These are phyloP conservation scores for Camelina sativa DNA, from an alignment of 345 rosid species.

Conservation along the genomic window DNA sequence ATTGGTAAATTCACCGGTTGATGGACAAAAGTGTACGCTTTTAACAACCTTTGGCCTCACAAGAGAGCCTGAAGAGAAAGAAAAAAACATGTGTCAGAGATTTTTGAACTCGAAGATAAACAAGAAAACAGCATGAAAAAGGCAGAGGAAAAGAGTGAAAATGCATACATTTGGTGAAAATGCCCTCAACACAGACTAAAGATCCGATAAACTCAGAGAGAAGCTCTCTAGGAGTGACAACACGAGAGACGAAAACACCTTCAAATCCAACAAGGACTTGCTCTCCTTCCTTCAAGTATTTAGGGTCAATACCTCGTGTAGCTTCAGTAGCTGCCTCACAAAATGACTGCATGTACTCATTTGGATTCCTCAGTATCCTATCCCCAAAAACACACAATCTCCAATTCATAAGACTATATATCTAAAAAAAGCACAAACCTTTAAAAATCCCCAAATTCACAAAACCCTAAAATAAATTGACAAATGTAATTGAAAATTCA, in stretches of 20 bases:
- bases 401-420: not conserved
- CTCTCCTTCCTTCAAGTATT: constrained; percentile 87
- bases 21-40: constrained; percentile 95
- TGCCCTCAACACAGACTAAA: constrained; percentile 94
- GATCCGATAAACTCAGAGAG: constrained; percentile 95
- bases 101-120: not conserved
- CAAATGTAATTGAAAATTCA: not conserved
- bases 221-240: constrained; percentile 93
- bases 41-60: constrained; percentile 98
- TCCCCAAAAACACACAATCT: constrained; percentile 3
- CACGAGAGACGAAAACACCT: constrained; percentile 95
- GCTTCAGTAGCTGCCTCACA: constrained; percentile 92
- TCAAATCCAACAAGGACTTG: constrained; percentile 84
- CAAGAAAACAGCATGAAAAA: not conserved
- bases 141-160: not conserved
- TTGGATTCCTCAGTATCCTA: constrained; percentile 82
- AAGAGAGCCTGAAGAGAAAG: constrained; percentile 71
- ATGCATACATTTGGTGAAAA: constrained; percentile 84
- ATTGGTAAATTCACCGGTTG: constrained; percentile 66
- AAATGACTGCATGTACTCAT: constrained; percentile 89
- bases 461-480: constrained; percentile 1
- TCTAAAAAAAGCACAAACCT: not conserved
- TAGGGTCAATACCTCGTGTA: constrained; percentile 68
- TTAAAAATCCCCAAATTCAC: not conserved
- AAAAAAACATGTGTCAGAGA: not conserved